These are phyloP conservation scores for Blastobotrys peoriensis DNA, from an alignment of 805 yeast genomes.

Conservation along the genomic window DNA sequence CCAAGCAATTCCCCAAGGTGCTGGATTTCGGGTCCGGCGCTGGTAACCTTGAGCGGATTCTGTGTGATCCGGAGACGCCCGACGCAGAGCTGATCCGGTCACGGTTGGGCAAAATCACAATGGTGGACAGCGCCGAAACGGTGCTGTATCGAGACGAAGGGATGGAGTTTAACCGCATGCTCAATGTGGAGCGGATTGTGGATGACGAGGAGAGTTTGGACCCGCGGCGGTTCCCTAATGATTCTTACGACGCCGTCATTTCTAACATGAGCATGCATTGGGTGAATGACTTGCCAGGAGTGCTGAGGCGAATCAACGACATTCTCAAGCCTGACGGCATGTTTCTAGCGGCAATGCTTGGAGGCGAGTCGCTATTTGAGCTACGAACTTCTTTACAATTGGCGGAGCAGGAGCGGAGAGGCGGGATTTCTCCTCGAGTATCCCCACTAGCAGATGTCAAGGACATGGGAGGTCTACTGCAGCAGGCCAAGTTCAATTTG, in stretches of 20 bases:
- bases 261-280: constrained; percentile 74
- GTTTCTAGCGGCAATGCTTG: constrained; percentile 73
- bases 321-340: constrained; percentile 74
- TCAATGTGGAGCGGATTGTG: constrained; percentile 45
- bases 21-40: constrained; percentile 71
- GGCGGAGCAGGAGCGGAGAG: constrained; percentile 73
- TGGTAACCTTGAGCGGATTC: constrained; percentile 51
- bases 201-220: constrained; percentile 64
- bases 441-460: constrained; percentile 75
- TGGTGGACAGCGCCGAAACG: constrained; percentile 59
- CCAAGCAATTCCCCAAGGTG: constrained; percentile 52
- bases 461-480: constrained; percentile 68
- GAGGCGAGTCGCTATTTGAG: constrained; percentile 82
- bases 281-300: constrained; percentile 77
- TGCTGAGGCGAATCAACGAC: constrained; percentile 48
- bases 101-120: constrained; percentile 48
- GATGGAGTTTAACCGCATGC: constrained; percentile 36
- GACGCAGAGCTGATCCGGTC: constrained; percentile 49
- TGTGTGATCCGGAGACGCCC: constrained; percentile 36
- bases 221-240: constrained; percentile 35
- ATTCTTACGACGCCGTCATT: constrained; percentile 61
- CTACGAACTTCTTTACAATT: constrained; percentile 72
- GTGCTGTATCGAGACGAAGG: constrained; percentile 47
- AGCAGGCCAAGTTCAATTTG: constrained; percentile 70
- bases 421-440: constrained; percentile 75